Percentiles rank a stretch among this genome's conserved stretches.
Conservation (phyloP, 2,329 filamentous ascomycete genomes). For the Ambrosiella beaveri region DNA sequence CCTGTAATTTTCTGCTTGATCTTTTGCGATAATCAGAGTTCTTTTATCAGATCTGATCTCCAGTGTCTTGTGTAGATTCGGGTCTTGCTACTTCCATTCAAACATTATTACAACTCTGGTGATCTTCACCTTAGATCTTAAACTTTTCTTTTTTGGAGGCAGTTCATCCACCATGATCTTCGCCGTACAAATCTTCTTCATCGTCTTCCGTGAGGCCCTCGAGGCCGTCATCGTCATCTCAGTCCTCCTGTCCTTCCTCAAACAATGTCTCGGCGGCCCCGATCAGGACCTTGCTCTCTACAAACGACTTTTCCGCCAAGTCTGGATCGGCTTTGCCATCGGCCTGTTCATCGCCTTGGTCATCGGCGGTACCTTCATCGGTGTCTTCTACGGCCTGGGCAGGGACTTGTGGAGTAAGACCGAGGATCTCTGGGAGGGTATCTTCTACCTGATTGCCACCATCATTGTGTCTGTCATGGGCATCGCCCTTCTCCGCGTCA, state of each 20-base stretch:
- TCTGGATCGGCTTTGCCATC: conserved; percentile 49
- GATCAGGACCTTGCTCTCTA: conserved; percentile 43
- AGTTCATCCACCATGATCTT: conserved; percentile 49
- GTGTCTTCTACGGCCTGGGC: conserved; percentile 53
- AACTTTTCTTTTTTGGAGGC: neutral
- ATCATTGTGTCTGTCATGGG: conserved; percentile 60
- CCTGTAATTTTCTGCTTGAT: too few species aligned
- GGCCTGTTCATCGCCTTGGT: conserved; percentile 48
- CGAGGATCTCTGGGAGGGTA: conserved; percentile 58
- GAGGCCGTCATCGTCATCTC: conserved; percentile 76
- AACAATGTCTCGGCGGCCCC: conserved; percentile 55
- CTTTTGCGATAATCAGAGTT: too few species aligned
- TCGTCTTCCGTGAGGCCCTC: conserved; percentile 71
- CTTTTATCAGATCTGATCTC: too few species aligned
- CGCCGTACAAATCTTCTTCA: conserved; percentile 70
- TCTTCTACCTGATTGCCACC: conserved; percentile 48
- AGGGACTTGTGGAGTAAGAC: conserved; percentile 41
- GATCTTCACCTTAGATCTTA: conserved; percentile 17
- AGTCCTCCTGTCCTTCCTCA: conserved; percentile 70
- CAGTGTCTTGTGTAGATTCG: too few species aligned
- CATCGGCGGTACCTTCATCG: conserved; percentile 51
- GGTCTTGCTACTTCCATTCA: too few species aligned
- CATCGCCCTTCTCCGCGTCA: conserved; percentile 54
- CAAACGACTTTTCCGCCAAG: conserved; percentile 50
- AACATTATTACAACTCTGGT: conserved; percentile 7